Base-by-base conservation (phyloP, 495 filamentous ascomycete genomes). In the Penicillium bialowiezense region DNA sequence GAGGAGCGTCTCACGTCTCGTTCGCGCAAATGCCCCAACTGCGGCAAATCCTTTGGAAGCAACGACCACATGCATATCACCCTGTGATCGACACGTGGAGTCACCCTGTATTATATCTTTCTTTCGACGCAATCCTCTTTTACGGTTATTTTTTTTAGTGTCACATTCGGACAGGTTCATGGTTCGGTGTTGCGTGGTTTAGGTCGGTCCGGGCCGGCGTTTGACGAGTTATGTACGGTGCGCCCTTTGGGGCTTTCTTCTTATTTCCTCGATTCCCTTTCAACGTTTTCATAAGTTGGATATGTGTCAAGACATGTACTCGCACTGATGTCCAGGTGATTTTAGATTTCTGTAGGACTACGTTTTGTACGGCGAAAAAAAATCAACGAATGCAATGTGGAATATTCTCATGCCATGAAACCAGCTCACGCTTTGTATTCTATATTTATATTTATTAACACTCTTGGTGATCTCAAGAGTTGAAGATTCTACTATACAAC, bases 401-500 rank as follows among this genome's bases (percentile, higher is more conserved):
- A 31, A 51, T 40, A 33, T n/a, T 32, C 31, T 21, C 5, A 23
- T 44, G 19, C 10, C 8, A 24, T 35, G 8, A 33, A 15, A 20
- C 29, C 29, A 32, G 29, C 29, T 32, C 29, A 32, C 12, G 29
- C 32, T 26, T 26, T 4, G 3, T 26, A 9, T 18, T 29, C n/a
- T 18, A 23, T 35, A 10, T 5, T 29, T 24, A 38, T 23, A 41
- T 41, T 7, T 15, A 19, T 17, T 13, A 34, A 13, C 14, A 12
- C 18, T 38, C 28, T 36, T 24, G 21, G 34, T 29, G 24, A 17
- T 23, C 31, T 75, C 55, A 85, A 43, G 82, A 86, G 64, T 98
- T 97, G 59, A 98, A 98, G 41, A 98, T 97, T 63, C 93, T 83
- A 54, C 89, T 95, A 71, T 98, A 98, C 32, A 98, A 68, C 63